Conservation (phyloP, 345 rosid species). For the Litchi chinensis region DNA sequence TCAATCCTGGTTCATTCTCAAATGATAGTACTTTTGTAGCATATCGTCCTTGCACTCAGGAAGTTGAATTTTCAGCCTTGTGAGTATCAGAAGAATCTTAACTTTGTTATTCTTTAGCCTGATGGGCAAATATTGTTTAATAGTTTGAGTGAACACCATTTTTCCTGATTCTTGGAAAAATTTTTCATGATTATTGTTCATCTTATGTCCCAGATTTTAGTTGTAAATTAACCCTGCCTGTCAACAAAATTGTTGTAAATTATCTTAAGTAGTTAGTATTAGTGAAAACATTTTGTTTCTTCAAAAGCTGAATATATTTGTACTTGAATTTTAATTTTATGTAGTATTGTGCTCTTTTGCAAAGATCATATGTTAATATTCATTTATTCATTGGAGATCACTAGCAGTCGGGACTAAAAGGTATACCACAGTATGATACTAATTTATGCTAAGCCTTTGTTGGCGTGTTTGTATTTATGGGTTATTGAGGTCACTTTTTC, state of each 20-base stretch:
- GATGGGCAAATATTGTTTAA: not conserved
- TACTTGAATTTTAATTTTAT: not conserved
- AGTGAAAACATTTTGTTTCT: not conserved
- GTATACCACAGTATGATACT: not conserved
- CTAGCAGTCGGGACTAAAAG: not conserved
- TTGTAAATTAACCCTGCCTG: not conserved
- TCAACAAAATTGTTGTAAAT: constrained; percentile 7
- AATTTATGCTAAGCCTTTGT: not conserved
- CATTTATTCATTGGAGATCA: not conserved
- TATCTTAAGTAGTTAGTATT: not conserved
- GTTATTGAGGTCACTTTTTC: not conserved
- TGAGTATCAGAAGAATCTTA: constrained; percentile 29
- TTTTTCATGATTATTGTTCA: not conserved
- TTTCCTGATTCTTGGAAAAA: not conserved
- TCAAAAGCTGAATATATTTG: not conserved
- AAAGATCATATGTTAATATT: constrained; percentile 1
- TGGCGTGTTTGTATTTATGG: not conserved
- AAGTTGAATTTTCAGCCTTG: constrained; percentile 81
- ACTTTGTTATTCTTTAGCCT: constrained; percentile 15
- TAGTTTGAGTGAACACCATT: not conserved
- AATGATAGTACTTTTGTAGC: constrained; percentile 73
- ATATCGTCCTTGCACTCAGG: constrained; percentile 75
- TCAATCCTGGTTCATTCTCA: constrained; percentile 91
- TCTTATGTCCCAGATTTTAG: not conserved
- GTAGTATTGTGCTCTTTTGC: not conserved